These are phyloP conservation scores for Rutidosis leptorrhynchoides DNA, from an alignment of 129 eudicot genomes.

Conservation along the genomic window DNA sequence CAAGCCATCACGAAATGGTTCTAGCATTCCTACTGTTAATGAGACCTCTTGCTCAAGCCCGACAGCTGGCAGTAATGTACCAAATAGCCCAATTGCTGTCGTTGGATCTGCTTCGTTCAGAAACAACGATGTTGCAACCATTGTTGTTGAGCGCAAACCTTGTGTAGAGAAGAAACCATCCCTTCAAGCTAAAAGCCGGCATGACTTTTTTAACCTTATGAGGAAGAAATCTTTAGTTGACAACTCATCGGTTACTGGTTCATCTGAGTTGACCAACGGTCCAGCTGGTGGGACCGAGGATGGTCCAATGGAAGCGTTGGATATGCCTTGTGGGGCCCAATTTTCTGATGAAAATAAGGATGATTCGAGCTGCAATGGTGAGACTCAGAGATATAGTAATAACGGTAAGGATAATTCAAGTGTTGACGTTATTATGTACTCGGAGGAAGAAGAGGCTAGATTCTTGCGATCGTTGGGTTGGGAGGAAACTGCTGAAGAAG, in stretches of 20 bases:
- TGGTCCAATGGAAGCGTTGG: conserved; percentile 20
- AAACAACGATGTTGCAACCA: conserved; percentile 30
- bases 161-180: conserved; percentile 53
- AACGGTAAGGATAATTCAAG: conserved; percentile 40
- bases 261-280: conserved; percentile 36
- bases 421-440: conserved; percentile 22
- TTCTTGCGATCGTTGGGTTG: conserved; percentile 84
- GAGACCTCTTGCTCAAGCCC: conserved; percentile 50
- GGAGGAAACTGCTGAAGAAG: conserved; percentile 83
- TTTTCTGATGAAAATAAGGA: conserved; percentile 23
- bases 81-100: conserved; percentile 36
- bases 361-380: conserved; percentile 35
- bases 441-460: conserved; percentile 91
- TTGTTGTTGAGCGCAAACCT: not conserved
- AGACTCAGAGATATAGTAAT: conserved; percentile 9
- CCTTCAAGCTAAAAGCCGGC: conserved; percentile 71
- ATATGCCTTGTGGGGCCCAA: conserved; percentile 3
- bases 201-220: conserved; percentile 73
- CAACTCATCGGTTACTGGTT: conserved; percentile 29
- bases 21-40: conserved; percentile 37
- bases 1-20: conserved; percentile 69
- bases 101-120: conserved; percentile 43
- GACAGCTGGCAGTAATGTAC: conserved; percentile 32
- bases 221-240: conserved; percentile 65
- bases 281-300: conserved; percentile 23